Evolutionary conservation across 225 moss, liverwort and hornwort species (phyloP).

Genomic region (Anthoceros angustus): DNA sequence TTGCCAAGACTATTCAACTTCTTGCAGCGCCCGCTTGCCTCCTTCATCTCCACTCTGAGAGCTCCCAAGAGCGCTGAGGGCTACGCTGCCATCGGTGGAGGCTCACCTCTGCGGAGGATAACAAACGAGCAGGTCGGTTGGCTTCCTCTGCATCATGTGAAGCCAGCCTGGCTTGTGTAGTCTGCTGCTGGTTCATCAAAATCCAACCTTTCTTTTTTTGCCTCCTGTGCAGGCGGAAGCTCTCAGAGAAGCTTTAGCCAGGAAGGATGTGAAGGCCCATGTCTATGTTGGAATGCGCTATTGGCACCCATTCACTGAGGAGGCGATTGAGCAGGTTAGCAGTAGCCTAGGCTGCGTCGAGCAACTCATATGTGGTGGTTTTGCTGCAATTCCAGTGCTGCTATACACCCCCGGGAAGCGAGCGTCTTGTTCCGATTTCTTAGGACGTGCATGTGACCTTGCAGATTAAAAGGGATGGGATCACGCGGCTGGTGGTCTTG

Average conservation of each 20-base stretch:
- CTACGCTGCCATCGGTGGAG: slow-evolving; percentile 87
- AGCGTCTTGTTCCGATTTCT: too few species aligned
- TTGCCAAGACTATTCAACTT: slow-evolving; percentile 73
- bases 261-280: slow-evolving; percentile 58
- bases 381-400: not conserved
- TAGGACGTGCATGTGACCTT: not conserved
- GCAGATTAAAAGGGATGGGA: slow-evolving; percentile 88
- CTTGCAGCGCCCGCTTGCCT: slow-evolving; percentile 77
- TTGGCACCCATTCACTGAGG: slow-evolving; percentile 98
- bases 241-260: slow-evolving; percentile 46
- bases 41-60: slow-evolving; percentile 76
- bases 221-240: slow-evolving; percentile 48
- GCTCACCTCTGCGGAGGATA: slow-evolving; percentile 73
- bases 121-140: slow-evolving; percentile 64
- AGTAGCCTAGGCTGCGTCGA: not conserved
- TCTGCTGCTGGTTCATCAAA: not conserved
- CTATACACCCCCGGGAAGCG: too few species aligned
- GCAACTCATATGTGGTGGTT: not conserved
- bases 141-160: not conserved
- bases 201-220: not conserved
- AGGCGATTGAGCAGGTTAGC: slow-evolving; percentile 68
- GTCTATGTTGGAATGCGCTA: slow-evolving; percentile 98
- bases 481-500: slow-evolving; percentile 87
- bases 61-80: slow-evolving; percentile 93
- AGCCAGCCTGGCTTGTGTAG: not conserved